Conservation (phyloP, 257 asterid genomes). For the Gynochthodes officinalis region DNA sequence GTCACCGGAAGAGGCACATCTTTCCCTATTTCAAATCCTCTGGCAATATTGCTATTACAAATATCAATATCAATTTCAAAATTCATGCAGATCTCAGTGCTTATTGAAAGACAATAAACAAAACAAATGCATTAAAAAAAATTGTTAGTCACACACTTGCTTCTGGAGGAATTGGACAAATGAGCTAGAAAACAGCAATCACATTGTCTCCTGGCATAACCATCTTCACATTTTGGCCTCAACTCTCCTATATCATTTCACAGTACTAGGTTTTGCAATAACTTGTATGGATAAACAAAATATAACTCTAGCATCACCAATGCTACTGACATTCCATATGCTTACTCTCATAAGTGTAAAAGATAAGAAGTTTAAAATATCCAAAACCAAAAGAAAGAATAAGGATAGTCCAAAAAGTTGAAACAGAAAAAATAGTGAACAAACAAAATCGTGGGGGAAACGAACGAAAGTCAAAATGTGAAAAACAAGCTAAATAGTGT, state of each 20-base stretch:
- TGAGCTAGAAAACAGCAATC: slow-evolving; percentile 86
- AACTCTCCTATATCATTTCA: slow-evolving; percentile 81
- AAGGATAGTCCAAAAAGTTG: not conserved
- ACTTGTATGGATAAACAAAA: slow-evolving; percentile 42
- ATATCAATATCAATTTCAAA: slow-evolving; percentile 12
- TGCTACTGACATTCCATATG: not conserved
- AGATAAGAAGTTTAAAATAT: not conserved
- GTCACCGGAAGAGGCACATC: slow-evolving; percentile 71
- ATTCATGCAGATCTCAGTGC: not conserved
- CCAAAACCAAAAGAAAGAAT: not conserved
- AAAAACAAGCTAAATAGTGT: not conserved
- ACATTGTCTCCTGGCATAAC: slow-evolving; percentile 99
- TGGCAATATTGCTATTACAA: slow-evolving; percentile 50
- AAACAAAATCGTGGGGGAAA: not conserved
- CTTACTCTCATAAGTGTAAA: not conserved
- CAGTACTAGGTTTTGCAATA: slow-evolving; percentile 81
- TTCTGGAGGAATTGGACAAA: slow-evolving; percentile 84
- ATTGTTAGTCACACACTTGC: slow-evolving; percentile 41
- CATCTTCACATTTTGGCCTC: slow-evolving; percentile 98
- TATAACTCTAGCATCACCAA: not conserved
- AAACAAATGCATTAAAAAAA: not conserved
- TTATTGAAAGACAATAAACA: not conserved
- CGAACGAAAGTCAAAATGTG: not conserved
- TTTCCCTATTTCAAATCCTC: slow-evolving; percentile 55
- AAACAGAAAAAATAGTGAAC: not conserved